These are phyloP conservation scores for Phalaenopsis aphrodite DNA, from an alignment of 106 monocot species.

Conservation along the genomic window DNA sequence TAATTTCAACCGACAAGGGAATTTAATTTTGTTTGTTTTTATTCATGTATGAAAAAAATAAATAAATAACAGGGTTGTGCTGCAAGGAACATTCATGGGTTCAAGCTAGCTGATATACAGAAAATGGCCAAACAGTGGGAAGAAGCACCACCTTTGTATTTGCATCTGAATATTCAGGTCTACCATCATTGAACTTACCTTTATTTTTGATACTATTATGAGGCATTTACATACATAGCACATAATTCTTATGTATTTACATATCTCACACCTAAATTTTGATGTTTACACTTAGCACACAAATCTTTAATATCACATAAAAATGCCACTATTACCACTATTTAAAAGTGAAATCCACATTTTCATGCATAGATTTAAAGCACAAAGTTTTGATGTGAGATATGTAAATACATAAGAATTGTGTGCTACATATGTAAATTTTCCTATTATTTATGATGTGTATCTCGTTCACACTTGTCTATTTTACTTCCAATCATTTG, in stretches of 20 bases:
- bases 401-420: too few relatives aligned
- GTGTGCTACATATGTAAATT: too few relatives aligned
- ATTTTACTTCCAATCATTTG: not conserved
- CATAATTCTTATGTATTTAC: too few relatives aligned
- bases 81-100: conserved; percentile 95
- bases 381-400: too few relatives aligned
- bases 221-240: too few relatives aligned
- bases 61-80: conserved; percentile 66
- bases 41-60: conserved; percentile 5
- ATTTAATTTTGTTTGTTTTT: conserved; percentile 11
- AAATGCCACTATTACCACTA: too few relatives aligned
- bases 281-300: too few relatives aligned
- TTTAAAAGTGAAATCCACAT: too few relatives aligned
- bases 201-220: not conserved
- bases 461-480: not conserved
- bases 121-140: conserved; percentile 93
- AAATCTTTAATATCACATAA: too few relatives aligned
- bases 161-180: conserved; percentile 77
- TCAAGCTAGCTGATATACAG: conserved; percentile 61
- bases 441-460: not conserved
- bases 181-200: not conserved
- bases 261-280: too few relatives aligned
- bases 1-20: not conserved
- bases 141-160: conserved; percentile 80
- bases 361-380: too few relatives aligned